Percentiles rank a stretch among this genome's conserved stretches.
These are phyloP conservation scores for Crassisporium funariophilum DNA, from an alignment of 768 basidiomycete genomes.

Conservation along the genomic window DNA sequence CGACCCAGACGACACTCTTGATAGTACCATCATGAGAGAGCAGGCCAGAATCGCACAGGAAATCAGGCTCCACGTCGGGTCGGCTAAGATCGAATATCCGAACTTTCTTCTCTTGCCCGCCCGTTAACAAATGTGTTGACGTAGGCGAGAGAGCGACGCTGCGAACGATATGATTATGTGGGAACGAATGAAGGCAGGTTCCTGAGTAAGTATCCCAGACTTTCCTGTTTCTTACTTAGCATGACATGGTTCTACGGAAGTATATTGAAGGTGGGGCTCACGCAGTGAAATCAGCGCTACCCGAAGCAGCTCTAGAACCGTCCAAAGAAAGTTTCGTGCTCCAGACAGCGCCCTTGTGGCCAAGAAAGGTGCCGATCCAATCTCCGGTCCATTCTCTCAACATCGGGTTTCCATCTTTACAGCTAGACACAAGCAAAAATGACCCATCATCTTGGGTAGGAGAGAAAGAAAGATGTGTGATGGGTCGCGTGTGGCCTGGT, in stretches of 20 bases:
- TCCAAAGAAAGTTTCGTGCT: constrained; percentile 89
- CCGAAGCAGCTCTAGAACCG: constrained; percentile 84
- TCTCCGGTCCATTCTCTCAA: constrained; percentile 96
- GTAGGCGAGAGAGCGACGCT: constrained; percentile 85
- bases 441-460: constrained; percentile 80
- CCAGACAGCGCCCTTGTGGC: constrained; percentile 97
- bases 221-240: constrained; percentile 57
- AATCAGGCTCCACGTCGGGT: constrained; percentile 86
- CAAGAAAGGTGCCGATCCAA: constrained; percentile 94
- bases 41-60: constrained; percentile 63
- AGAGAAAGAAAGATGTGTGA: constrained; percentile 94
- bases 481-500: constrained; percentile 83
- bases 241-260: constrained; percentile 9
- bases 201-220: constrained; percentile 96
- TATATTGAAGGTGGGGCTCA: constrained; percentile 41
- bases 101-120: constrained; percentile 97
- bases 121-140: constrained; percentile 74
- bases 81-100: constrained; percentile 88
- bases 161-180: constrained; percentile 97
- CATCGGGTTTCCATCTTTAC: constrained; percentile 99
- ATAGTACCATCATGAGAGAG: constrained; percentile 86
- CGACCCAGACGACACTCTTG: constrained; percentile 93
- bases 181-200: constrained; percentile 88
- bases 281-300: constrained; percentile 98
- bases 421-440: constrained; percentile 91